Conservation (phyloP, 495 filamentous ascomycete species). For the Annulohypoxylon stygium region DNA sequence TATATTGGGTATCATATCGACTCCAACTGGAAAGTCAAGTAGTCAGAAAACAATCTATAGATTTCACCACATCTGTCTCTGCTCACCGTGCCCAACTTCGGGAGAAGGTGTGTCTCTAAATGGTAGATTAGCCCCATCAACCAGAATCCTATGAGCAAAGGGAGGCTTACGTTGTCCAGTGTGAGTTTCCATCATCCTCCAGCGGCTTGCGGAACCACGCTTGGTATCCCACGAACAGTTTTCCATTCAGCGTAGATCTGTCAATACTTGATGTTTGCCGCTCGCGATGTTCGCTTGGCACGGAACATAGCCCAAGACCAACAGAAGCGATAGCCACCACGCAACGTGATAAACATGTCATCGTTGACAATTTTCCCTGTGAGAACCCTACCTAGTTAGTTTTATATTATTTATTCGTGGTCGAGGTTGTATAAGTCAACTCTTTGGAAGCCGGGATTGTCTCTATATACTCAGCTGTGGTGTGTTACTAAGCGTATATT, state of each 20-base stretch:
- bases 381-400: neutral
- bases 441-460: neutral
- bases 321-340: neutral
- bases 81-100: constrained; percentile 41
- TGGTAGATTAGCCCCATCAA: neutral
- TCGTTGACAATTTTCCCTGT: neutral
- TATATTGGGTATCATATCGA: constrained; percentile 52
- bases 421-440: neutral
- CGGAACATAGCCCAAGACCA: constrained; percentile 7
- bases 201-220: constrained; percentile 52
- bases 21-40: constrained; percentile 33
- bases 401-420: neutral
- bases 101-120: constrained; percentile 41
- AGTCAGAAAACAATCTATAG: neutral
- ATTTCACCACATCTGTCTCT: constrained; percentile 8
- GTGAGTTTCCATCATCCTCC: constrained; percentile 49
- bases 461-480: neutral
- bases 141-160: neutral
- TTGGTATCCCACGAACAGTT: constrained; percentile 52
- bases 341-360: constrained; percentile 4
- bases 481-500: too few species aligned
- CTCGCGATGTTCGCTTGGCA: neutral
- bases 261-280: constrained; percentile 44
- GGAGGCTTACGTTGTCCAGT: constrained; percentile 48
- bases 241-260: constrained; percentile 47